Percentiles rank a stretch among this genome's conserved stretches.
phyloP scores from a whole-genome alignment of 1,284 basidiomycete species.

The Papiliotrema terrestris region DNA sequence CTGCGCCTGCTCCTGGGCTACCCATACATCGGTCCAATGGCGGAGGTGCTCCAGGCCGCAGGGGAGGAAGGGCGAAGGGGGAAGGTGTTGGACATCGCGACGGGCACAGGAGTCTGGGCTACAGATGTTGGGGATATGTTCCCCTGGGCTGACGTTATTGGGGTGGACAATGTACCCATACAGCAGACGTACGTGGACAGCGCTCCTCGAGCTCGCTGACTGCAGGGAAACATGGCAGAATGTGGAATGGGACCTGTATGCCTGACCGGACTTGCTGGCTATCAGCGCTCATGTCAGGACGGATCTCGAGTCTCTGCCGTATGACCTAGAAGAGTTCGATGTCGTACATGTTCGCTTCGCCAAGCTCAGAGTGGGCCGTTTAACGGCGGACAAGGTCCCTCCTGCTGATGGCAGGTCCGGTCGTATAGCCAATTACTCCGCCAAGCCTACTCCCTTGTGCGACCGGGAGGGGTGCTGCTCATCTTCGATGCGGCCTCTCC shows the following conservation, averaged over 20 bases:
- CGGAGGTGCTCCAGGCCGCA: constrained; percentile 5
- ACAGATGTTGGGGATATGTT: constrained; percentile 25
- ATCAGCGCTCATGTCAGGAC: neutral
- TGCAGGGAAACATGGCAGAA: constrained; percentile 10
- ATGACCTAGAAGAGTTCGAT: constrained; percentile 11
- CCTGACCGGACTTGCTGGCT: neutral
- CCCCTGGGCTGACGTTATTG: constrained; percentile 16
- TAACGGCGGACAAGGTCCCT: neutral
- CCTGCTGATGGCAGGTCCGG: constrained; percentile 5
- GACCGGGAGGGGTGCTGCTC: constrained; percentile 16
- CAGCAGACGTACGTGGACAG: constrained; percentile 7
- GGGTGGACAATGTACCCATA: constrained; percentile 14
- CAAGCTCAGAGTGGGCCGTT: constrained; percentile 7
- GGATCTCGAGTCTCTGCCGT: constrained; percentile 13
- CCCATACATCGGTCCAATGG: constrained; percentile 16
- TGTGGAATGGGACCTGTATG: constrained; percentile 19
- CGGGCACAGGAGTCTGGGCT: constrained; percentile 19
- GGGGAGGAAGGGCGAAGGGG: neutral
- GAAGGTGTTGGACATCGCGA: constrained; percentile 20
- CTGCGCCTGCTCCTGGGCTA: constrained; percentile 1
- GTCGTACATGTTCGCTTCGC: constrained; percentile 22
- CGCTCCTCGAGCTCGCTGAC: neutral
- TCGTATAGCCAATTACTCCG: constrained; percentile 7
- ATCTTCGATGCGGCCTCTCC: constrained; percentile 16
- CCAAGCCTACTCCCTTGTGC: constrained; percentile 6